Evolutionary conservation across 805 yeast genomes (phyloP), one percentile per base, ranked within the genome.

Genomic region (Candida dajiaensis): DNA sequence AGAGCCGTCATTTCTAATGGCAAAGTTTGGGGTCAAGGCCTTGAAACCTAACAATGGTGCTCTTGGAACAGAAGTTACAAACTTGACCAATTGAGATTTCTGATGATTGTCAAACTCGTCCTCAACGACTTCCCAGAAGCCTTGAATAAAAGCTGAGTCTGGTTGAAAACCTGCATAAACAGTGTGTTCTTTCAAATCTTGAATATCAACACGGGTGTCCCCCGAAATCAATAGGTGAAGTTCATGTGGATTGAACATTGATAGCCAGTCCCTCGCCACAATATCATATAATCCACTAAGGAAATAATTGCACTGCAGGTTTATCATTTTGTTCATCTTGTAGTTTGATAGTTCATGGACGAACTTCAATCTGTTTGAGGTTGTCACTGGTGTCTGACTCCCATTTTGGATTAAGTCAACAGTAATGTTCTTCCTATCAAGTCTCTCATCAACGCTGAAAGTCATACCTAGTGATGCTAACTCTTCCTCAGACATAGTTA

Each of bases 21-120:
- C 96, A 64, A 94, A 89, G 45, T 70, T 72, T 0, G 99, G 99
- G 26, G 67, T 69, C 41, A 89, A 70, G 4, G 82, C 78, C 13
- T 76, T 72, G 61, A 94, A 92, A 0, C 99, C 99, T 22, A 88
- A 72, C 37, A 94, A 69, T 1, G 99, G 99, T 0, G 96, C 96
- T 49, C 90, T 76, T 1, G 96, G 83, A 1, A 89, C 95, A 0
- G 97, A 85, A 0, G 98, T 94, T 23, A 88, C 97, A 68, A 92
- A 94, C 61, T 87, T 87, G 23, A 94, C 66, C 46, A 94, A 75
- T 43, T 77, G 76, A 19, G 79, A 71, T 50, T 80, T 72, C 46
- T 89, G 87, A n/a, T 73, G 74, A 3, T 76, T 68, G 2, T 72
- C 61, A 33, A 33, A 33, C 73, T 89, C 77, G 49, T 87, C 96